A percentile compares a stretch with the other conserved stretches of the same genome.
These are phyloP conservation scores for Fragaria nilgerrensis DNA, from an alignment of 306 rosid species.

Conservation along the genomic window DNA sequence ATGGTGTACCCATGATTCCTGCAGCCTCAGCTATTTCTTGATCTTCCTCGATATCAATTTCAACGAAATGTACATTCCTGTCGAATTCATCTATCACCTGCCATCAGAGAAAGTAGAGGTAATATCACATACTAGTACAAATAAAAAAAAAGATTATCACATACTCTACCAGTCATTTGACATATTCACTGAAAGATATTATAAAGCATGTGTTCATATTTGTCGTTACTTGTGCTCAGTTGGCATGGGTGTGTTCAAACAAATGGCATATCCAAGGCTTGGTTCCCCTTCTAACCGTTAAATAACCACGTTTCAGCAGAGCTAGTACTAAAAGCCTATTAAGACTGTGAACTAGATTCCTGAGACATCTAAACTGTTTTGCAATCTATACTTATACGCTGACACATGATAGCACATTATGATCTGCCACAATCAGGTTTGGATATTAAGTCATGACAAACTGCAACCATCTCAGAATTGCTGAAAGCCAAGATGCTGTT, in stretches of 20 bases:
- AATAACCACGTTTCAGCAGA: neutral
- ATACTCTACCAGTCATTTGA: conserved; percentile 3
- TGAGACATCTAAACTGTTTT: neutral
- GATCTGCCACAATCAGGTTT: neutral
- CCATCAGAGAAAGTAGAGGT: conserved; percentile 15
- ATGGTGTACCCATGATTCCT: conserved; percentile 98
- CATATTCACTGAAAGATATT: neutral
- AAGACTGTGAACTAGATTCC: neutral
- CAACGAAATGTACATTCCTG: conserved; percentile 84
- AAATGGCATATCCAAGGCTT: conserved; percentile 1
- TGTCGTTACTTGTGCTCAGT: neutral
- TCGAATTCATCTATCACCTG: conserved; percentile 93
- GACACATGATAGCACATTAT: neutral
- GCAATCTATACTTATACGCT: neutral
- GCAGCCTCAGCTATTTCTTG: conserved; percentile 96
- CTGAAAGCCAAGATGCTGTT: neutral
- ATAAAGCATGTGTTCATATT: neutral
- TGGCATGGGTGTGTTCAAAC: neutral
- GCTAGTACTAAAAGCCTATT: neutral
- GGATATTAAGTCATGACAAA: neutral
- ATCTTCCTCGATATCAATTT: conserved; percentile 97
- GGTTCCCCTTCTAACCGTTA: neutral
- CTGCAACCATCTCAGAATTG: neutral
- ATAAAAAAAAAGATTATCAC: neutral
- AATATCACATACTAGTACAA: neutral